Evolutionary conservation across 2,329 filamentous ascomycete species (phyloP), one percentile per base, ranked within the genome.

Genomic region (Moelleriella libera): DNA sequence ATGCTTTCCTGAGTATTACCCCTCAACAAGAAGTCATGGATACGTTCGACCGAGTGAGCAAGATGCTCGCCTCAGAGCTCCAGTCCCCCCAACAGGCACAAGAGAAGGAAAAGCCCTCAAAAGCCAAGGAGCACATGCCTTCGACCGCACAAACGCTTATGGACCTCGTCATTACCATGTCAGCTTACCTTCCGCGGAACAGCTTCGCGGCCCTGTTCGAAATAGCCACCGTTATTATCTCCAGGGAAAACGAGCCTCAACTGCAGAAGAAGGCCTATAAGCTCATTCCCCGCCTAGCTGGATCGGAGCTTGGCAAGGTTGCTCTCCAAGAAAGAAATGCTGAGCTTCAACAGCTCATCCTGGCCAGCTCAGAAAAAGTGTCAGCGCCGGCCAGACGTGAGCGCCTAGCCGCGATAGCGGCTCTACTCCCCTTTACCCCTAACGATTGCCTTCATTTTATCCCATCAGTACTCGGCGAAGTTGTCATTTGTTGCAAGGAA

Each of bases 251-350:
- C 39, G 90, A 97, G 60, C 85, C 90, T 8, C 90, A 97, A 63
- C 71, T 98, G 37, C 90, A 97, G 64, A 98, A 98, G 78, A 98
- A 98, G 68, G 90, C 92, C 0, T 98, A 98, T 72, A 97, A 97
- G 70, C 77, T 98, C 46, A 94, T 98, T 45, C 90, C 92, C 4
- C 83, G 92, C 47, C 76, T 98, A 41, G 83, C 86, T 2, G 83
- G 86, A 53, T 94, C 89, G 1, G 78, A 85, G 34, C 77, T 75
- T 45, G 92, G 92, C 43, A 79, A 77, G 54, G 67, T 71, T n/a
- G 89, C 90, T 4, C 74, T 98, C 2, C 65, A 75, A 52, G 82
- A 89, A 58, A 80, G 89, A 47, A 87, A 79, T 54, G 64, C 66
- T 1, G 88, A 96, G 58, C 71, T 98, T 21, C 90, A 96, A 64